Percentiles rank a stretch among this genome's conserved stretches.
phyloP scores from a whole-genome alignment of 352 stramenopile genomes.

The Phytophthora nicotianae region DNA sequence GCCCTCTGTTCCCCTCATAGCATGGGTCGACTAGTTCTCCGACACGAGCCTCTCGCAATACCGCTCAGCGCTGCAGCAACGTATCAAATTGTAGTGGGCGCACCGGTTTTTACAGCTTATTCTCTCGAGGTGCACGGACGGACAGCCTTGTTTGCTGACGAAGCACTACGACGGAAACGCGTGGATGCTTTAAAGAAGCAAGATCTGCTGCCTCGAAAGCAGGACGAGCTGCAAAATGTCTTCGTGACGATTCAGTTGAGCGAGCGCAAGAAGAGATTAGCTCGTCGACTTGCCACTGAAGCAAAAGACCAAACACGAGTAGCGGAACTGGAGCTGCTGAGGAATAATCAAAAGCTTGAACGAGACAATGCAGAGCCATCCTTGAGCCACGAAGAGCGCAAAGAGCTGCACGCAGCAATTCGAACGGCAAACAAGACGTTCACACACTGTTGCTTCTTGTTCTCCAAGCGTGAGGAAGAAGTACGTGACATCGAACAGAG shows the following conservation, averaged over 20 bases:
- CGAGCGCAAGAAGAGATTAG: conserved; percentile 68
- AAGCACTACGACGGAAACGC: conserved; percentile 55
- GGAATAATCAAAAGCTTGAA: conserved; percentile 51
- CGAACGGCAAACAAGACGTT: conserved; percentile 45
- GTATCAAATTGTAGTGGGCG: conserved; percentile 80
- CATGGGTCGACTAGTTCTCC: conserved; percentile 68
- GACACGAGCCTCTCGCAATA: conserved; percentile 59
- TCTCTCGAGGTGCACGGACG: conserved; percentile 60
- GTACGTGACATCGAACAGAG: conserved; percentile 65
- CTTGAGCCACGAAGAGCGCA: conserved; percentile 45
- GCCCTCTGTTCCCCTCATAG: conserved; percentile 66
- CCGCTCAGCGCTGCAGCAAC: conserved; percentile 53
- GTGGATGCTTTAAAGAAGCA: conserved; percentile 69
- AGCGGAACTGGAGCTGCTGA: conserved; percentile 60
- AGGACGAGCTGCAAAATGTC: conserved; percentile 68
- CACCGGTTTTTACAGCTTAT: conserved; percentile 72
- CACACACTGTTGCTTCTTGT: conserved; percentile 71
- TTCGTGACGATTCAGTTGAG: conserved; percentile 76
- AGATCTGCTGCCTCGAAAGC: conserved; percentile 58
- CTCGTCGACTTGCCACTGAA: conserved; percentile 48
- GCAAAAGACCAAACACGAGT: conserved; percentile 50
- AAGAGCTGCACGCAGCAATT: conserved; percentile 47
- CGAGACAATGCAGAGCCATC: conserved; percentile 45
- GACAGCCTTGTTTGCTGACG: conserved; percentile 51
- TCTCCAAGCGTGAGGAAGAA: conserved; percentile 75